A percentile compares a stretch with the other conserved stretches of the same genome.
Evolutionary conservation across 768 basidiomycete genomes (phyloP).

Genomic region (Tubosaeta sp.): DNA sequence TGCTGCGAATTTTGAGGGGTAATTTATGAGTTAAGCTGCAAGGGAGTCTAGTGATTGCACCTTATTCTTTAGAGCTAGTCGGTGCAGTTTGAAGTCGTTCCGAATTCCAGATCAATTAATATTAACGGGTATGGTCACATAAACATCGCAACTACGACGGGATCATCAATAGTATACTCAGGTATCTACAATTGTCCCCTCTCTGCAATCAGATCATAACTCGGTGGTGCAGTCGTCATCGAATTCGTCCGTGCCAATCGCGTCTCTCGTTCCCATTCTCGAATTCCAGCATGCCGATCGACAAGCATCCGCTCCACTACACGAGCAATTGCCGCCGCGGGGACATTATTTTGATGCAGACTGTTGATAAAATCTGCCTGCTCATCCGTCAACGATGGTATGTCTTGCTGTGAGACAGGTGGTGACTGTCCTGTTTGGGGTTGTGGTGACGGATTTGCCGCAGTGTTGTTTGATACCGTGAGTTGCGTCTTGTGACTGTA

Average conservation of each 20-base stretch:
- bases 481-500: constrained; percentile 3
- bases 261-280: constrained; percentile 21
- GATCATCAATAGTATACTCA: too few species aligned
- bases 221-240: constrained; percentile 14
- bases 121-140: not conserved
- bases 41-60: too few species aligned
- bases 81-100: too few species aligned
- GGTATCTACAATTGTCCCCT: not conserved
- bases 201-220: constrained; percentile 6
- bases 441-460: not conserved
- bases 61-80: too few species aligned
- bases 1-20: too few species aligned
- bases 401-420: not conserved
- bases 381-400: constrained; percentile 18
- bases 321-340: constrained; percentile 20
- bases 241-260: constrained; percentile 14
- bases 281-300: constrained; percentile 15
- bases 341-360: constrained; percentile 20
- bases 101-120: not conserved
- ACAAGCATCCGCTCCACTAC: constrained; percentile 24
- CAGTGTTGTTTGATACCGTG: constrained; percentile 3
- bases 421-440: not conserved
- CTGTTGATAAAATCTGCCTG: constrained; percentile 24
- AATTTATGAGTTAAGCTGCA: too few species aligned
- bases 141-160: too few species aligned